These are phyloP conservation scores for Rhynchospora tenuis DNA, from an alignment of 176 grass and related monocot genomes.

Conservation along the genomic window DNA sequence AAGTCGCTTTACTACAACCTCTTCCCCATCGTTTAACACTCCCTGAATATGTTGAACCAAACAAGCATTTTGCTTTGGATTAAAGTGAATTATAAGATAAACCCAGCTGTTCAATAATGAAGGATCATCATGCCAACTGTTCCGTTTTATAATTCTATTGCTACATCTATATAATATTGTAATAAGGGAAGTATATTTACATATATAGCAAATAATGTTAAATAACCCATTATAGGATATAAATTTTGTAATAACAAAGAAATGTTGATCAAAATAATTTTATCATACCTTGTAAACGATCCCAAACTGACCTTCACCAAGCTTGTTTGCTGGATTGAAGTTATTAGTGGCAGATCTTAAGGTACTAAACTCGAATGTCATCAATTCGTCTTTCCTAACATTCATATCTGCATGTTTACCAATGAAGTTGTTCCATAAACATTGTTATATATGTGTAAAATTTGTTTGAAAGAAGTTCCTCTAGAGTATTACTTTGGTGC, in stretches of 20 bases:
- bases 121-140: neutral
- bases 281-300: slow-evolving; percentile 18
- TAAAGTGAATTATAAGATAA: neutral
- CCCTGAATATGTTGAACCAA: slow-evolving; percentile 8
- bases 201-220: neutral
- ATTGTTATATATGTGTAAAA: neutral
- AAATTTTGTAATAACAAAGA: neutral
- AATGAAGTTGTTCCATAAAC: neutral
- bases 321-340: slow-evolving; percentile 8
- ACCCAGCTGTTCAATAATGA: neutral
- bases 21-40: slow-evolving; percentile 2
- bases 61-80: neutral
- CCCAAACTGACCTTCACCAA: slow-evolving; percentile 23
- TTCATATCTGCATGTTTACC: neutral
- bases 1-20: slow-evolving; percentile 18
- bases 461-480: neutral
- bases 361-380: neutral
- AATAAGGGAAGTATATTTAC: neutral
- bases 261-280: neutral
- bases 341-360: slow-evolving; percentile 6
- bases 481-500: neutral
- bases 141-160: neutral
- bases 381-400: neutral
- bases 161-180: neutral
- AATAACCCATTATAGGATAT: neutral